These are phyloP conservation scores for Sambucus nigra DNA, from an alignment of 129 eudicot genomes.

Conservation along the genomic window DNA sequence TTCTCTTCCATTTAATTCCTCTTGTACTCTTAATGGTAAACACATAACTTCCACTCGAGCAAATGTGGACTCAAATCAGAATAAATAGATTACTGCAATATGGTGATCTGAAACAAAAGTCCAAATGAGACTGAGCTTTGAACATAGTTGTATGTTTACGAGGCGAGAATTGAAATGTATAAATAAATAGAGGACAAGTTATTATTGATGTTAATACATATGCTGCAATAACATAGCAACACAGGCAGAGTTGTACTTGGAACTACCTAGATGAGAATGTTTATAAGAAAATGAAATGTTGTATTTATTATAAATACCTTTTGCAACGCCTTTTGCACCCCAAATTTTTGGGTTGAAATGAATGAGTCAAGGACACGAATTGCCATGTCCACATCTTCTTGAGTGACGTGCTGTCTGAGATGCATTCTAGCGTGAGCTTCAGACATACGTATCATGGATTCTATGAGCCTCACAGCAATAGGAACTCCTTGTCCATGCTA, in stretches of 20 bases:
- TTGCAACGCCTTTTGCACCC: slow-evolving; percentile 87
- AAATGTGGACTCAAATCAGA: no score
- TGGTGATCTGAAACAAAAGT: no score
- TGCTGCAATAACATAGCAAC: background rate
- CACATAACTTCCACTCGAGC: no score
- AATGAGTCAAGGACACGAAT: slow-evolving; percentile 86
- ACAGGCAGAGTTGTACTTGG: slow-evolving; percentile 1
- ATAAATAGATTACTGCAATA: no score
- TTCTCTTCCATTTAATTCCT: no score
- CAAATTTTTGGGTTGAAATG: slow-evolving; percentile 92
- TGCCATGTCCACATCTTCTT: slow-evolving; percentile 99
- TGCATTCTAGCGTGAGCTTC: slow-evolving; percentile 99
- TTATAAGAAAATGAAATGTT: background rate
- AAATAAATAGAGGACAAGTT: no score
- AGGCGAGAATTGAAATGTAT: no score
- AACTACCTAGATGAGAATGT: background rate
- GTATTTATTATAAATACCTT: slow-evolving; percentile 41
- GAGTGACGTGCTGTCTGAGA: slow-evolving; percentile 76
- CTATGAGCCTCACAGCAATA: slow-evolving; percentile 95
- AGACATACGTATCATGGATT: slow-evolving; percentile 97
- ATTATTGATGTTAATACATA: no score
- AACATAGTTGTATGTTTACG: no score
- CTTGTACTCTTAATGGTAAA: no score
- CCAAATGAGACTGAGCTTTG: no score
- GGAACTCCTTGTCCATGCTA: slow-evolving; percentile 99